Evolutionary conservation across 1,139 yeast species (phyloP).

Genomic region (Scheffersomyces insectosa): DNA sequence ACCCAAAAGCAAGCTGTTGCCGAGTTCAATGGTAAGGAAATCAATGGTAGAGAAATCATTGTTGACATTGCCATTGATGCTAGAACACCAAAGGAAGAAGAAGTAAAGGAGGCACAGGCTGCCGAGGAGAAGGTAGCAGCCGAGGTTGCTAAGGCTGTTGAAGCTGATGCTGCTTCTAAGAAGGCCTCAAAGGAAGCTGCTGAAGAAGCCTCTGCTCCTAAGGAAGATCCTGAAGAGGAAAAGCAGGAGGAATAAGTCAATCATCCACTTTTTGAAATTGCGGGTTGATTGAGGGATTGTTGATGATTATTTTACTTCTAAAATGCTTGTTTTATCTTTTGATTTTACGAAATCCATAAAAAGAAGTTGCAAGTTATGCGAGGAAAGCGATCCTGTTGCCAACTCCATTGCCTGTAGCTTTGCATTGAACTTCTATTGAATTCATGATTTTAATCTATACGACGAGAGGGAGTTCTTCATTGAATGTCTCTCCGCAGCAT

Average conservation of each 20-base stretch:
- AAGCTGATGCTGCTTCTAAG: neutral
- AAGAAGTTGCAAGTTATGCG: neutral
- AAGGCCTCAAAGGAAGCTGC: neutral
- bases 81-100: constrained; percentile 27
- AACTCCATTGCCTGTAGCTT: too few relatives aligned
- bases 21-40: constrained; percentile 51
- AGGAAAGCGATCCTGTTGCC: too few relatives aligned
- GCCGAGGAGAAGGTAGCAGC: constrained; percentile 2
- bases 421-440: too few relatives aligned
- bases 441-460: constrained; percentile 9
- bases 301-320: neutral
- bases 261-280: too few relatives aligned
- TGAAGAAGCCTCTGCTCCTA: neutral
- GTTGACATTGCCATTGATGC: constrained; percentile 61
- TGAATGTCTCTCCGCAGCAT: constrained; percentile 8
- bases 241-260: neutral
- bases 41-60: constrained; percentile 54
- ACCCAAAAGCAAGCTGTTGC: constrained; percentile 50
- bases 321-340: neutral
- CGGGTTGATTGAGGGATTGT: too few relatives aligned
- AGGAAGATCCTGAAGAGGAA: constrained; percentile 1
- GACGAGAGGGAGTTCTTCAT: constrained; percentile 13
- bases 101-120: constrained; percentile 6
- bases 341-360: neutral
- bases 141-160: constrained; percentile 3